phyloP scores from a whole-genome alignment of 208 protist species.

The Trichomonas tenax region DNA sequence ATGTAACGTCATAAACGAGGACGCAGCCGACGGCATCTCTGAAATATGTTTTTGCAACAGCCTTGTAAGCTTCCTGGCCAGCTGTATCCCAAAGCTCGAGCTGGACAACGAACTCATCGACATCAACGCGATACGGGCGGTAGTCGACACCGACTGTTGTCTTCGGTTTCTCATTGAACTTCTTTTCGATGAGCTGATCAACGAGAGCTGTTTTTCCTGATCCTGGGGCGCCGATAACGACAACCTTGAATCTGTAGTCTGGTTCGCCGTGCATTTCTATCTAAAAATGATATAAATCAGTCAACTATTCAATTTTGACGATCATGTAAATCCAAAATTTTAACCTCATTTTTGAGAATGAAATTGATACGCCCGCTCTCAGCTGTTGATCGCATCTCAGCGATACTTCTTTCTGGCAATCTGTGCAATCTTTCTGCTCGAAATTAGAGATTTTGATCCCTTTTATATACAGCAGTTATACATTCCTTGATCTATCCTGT shows the following conservation, averaged over 20 bases:
- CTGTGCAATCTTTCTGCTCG: too few relatives aligned
- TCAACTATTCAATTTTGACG: neutral
- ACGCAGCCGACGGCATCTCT: neutral
- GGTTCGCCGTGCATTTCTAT: neutral
- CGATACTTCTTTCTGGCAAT: too few relatives aligned
- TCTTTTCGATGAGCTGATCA: neutral
- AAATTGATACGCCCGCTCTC: too few relatives aligned
- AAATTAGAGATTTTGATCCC: too few relatives aligned
- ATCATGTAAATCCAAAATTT: neutral
- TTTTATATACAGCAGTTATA: too few relatives aligned
- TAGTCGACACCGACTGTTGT: constrained; percentile 13
- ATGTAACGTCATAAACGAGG: constrained; percentile 14
- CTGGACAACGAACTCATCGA: neutral
- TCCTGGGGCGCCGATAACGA: neutral
- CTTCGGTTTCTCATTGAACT: neutral
- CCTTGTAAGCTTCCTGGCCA: neutral
- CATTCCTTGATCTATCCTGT: too few relatives aligned
- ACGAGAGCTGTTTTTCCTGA: neutral
- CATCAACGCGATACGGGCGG: neutral
- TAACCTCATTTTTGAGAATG: neutral
- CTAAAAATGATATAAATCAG: neutral
- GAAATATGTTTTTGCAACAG: constrained; percentile 19
- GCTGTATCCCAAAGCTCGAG: constrained; percentile 18
- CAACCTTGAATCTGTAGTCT: neutral
- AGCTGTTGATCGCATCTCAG: too few relatives aligned